Base-by-base conservation (phyloP, 331 rosid species). In the Erythrophleum ivorense region DNA sequence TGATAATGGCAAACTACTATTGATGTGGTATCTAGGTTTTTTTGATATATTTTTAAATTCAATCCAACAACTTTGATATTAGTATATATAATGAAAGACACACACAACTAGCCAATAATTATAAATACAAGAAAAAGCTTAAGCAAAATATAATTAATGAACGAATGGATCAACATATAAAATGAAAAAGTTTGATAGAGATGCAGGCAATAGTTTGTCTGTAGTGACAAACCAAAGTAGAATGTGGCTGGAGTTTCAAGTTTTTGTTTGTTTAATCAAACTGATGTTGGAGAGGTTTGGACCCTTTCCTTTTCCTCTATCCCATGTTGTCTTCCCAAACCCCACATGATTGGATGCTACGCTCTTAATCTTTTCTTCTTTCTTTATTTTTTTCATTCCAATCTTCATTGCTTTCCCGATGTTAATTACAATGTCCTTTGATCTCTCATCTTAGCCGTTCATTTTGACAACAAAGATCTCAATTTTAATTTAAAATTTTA, bases 131-230 rank as follows among this genome's bases (percentile, higher is more conserved):
- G 1, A 29, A 4, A 18, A 33, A 31, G n/a, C 2, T 9, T 43
- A 36, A 13, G 5, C 31, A 9, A 13, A 3, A 19, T 19, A 21
- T 45, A 46, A 21, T 13, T 6, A 46, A 34, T 5, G 16, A 18
- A 18, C 2, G 16, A 24, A n/a, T 4, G 36, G 34, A 59, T 38
- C 14, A 3, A 36, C 1, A 16, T 3, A 3, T 38, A 66, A 40
- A 14, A 57, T 13, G 15, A 58, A 75, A 16, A 45, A 58, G 55
- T 3, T 40, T 14, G 54, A 21, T 53, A n/a, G 58, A n/a, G 68
- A 53, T 54, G 54, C 65, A 34, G 54, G 21, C 53, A 33, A 29
- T 78, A 7, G 41, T 79, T 41, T 79, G 82, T 79, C 76, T 59
- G 31, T 75, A 3, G 31, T 31, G 53, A 75, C 41, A 53, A 41